Conservation (phyloP, 2,329 filamentous ascomycete genomes). For the Parafenestella ontariensis region DNA sequence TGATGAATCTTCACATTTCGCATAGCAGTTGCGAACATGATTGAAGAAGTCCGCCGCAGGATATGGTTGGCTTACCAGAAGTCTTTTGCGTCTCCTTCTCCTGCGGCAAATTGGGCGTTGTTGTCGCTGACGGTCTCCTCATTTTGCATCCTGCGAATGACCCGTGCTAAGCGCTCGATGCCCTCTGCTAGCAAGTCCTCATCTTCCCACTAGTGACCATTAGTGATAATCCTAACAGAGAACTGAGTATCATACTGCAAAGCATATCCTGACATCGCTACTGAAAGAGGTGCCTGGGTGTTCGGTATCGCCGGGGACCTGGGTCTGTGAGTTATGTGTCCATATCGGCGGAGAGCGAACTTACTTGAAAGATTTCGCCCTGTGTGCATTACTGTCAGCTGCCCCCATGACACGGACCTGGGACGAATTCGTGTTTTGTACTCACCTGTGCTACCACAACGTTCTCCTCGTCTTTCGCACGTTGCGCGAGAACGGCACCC, state of each 20-base stretch:
- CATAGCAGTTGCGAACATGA: background rate
- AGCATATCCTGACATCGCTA: conserved; percentile 52
- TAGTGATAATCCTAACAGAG: conserved; percentile 3
- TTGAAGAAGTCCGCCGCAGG: background rate
- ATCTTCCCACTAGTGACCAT: conserved; percentile 61
- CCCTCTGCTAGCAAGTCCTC: conserved; percentile 71
- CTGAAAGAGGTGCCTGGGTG: conserved; percentile 62
- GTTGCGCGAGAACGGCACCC: conserved; percentile 63
- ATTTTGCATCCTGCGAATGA: conserved; percentile 52
- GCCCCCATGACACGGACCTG: conserved; percentile 9
- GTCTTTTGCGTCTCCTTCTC: conserved; percentile 30
- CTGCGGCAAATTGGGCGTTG: conserved; percentile 18
- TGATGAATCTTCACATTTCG: background rate
- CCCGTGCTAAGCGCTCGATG: conserved; percentile 65
- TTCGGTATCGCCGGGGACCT: conserved; percentile 55
- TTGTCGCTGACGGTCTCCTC: conserved; percentile 29
- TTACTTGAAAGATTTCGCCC: conserved; percentile 71
- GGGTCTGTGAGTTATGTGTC: conserved; percentile 17
- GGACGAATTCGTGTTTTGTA: conserved; percentile 6
- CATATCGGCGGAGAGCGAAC: conserved; percentile 50
- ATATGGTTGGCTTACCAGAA: conserved; percentile 49
- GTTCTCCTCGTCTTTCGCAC: conserved; percentile 68
- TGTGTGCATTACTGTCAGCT: conserved; percentile 47
- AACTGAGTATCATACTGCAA: conserved; percentile 29
- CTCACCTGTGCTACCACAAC: conserved; percentile 67